phyloP scores from a whole-genome alignment of 345 rosid genomes.

The Salix dunnii region DNA sequence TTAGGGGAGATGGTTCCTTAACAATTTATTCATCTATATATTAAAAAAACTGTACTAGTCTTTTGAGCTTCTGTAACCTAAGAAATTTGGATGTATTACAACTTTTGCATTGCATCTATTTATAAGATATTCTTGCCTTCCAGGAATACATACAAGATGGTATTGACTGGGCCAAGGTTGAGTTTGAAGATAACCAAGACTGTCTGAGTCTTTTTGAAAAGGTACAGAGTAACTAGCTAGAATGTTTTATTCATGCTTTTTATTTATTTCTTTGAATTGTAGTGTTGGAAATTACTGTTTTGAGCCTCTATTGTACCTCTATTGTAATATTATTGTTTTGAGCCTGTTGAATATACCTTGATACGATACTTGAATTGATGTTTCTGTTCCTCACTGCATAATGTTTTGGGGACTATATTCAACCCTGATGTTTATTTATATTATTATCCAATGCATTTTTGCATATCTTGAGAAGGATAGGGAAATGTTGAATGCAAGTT shows the following conservation, averaged over 20 bases:
- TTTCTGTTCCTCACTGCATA: not conserved
- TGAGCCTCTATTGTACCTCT: not conserved
- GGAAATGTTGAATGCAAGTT: not conserved
- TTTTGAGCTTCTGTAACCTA: not conserved
- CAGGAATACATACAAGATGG: constrained; percentile 99
- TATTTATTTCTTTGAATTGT: not conserved
- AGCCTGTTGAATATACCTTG: not conserved
- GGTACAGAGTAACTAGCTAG: constrained; percentile 37
- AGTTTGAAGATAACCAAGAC: constrained; percentile 96
- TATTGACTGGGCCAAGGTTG: constrained; percentile 96
- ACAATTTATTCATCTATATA: no score
- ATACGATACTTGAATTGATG: not conserved
- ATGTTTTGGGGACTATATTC: not conserved
- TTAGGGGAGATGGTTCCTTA: no score
- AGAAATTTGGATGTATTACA: not conserved
- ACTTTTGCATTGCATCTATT: not conserved
- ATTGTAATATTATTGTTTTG: not conserved
- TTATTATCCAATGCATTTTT: not conserved
- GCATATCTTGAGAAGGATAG: not conserved
- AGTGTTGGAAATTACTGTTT: not conserved
- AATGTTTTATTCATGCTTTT: not conserved
- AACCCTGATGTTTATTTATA: not conserved
- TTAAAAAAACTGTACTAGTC: not conserved
- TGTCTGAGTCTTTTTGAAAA: constrained; percentile 98
- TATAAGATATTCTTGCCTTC: constrained; percentile 11